Conservation (phyloP, 352 stramenopile species). For the Blastocystis sp. region DNA sequence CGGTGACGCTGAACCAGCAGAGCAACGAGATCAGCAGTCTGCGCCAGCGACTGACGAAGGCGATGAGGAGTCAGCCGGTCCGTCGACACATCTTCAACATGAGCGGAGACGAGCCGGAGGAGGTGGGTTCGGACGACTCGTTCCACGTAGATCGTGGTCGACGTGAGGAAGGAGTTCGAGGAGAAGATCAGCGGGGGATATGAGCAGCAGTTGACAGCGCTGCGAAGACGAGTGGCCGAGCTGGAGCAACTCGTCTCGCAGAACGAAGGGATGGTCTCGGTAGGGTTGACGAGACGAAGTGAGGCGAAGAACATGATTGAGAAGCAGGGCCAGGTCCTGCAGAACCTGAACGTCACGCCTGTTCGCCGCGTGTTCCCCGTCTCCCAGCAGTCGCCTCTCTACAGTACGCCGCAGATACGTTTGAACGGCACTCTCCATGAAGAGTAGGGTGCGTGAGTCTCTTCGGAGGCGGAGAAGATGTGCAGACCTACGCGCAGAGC, state of each 20-base stretch:
- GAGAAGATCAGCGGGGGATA: background rate
- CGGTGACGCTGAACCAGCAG: constrained; percentile 43
- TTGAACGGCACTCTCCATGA: background rate
- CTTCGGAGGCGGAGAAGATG: constrained; percentile 38
- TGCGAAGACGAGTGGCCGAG: background rate
- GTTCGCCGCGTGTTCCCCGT: background rate
- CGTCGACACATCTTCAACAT: constrained; percentile 12
- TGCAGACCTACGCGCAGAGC: background rate
- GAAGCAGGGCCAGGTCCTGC: background rate
- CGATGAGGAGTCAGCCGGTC: background rate
- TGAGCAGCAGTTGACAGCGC: background rate
- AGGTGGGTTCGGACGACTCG: background rate
- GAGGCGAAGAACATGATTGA: constrained; percentile 7
- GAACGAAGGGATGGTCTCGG: background rate
- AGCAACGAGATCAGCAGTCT: constrained; percentile 17
- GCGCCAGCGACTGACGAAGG: background rate
- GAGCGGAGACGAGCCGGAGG: background rate
- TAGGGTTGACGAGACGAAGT: background rate
- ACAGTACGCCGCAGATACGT: constrained; percentile 7
- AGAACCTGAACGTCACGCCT: constrained; percentile 7
- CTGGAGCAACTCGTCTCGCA: background rate
- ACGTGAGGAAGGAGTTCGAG: background rate
- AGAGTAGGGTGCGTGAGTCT: constrained; percentile 12
- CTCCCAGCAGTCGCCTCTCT: background rate
- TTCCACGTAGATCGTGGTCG: background rate